Evolutionary conservation across 371 early-diverging fungal species (phyloP).

Genomic region (Nematocida parisii): DNA sequence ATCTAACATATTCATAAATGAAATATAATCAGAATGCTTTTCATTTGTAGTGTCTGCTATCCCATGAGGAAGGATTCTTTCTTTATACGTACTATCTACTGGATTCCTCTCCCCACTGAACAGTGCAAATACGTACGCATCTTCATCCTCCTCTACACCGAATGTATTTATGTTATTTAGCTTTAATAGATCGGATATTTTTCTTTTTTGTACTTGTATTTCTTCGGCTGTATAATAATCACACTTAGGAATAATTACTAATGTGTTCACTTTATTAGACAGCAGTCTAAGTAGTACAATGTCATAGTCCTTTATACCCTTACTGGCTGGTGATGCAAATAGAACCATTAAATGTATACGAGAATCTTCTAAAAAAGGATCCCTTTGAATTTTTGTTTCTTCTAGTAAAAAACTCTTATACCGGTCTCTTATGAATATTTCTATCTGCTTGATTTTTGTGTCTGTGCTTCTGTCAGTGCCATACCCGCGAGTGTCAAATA

Average conservation of each 20-base stretch:
- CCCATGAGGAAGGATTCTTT: conserved; percentile 48
- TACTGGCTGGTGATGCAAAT: conserved; percentile 60
- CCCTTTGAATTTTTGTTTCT: conserved; percentile 69
- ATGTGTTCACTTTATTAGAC: conserved; percentile 62
- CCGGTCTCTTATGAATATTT: conserved; percentile 61
- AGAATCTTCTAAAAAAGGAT: conserved; percentile 67
- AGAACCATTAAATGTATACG: conserved; percentile 67
- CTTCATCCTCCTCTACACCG: conserved; percentile 33
- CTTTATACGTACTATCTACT: conserved; percentile 4
- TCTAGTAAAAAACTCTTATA: conserved; percentile 67
- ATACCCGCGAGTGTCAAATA: conserved; percentile 67
- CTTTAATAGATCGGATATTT: conserved; percentile 59
- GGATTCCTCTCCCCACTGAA: not conserved
- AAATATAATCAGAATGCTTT: conserved; percentile 60
- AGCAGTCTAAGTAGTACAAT: conserved; percentile 65
- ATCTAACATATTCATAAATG: conserved; percentile 63
- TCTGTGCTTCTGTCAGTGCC: conserved; percentile 51
- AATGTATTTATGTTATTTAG: conserved; percentile 63
- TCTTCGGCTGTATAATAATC: conserved; percentile 66
- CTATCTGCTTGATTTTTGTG: conserved; percentile 59
- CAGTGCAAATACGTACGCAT: not conserved
- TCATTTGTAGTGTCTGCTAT: conserved; percentile 57
- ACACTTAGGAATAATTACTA: conserved; percentile 69
- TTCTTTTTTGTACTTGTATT: conserved; percentile 38
- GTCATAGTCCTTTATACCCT: conserved; percentile 67